Base-by-base conservation (phyloP, 2,329 filamentous ascomycete species). In the Didymella keratinophila region DNA sequence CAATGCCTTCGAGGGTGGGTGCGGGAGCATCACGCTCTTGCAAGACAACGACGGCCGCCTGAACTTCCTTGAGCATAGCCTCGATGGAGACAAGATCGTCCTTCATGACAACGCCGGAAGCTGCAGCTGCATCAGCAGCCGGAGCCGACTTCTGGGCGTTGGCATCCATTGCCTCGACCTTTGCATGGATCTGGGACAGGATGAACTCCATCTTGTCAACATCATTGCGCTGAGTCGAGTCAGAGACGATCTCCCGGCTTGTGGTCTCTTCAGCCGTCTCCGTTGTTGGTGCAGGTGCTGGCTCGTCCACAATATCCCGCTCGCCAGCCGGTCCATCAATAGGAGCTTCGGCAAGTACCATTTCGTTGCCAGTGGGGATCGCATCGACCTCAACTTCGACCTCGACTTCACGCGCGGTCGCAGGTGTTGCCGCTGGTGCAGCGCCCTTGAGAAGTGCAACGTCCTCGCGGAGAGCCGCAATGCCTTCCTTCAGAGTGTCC, bases 121-220 rank as follows among this genome's bases (percentile, higher is more conserved):
- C 52, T 14, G 76, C 67, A 41, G 76, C 52, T 14, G 66, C 41
- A 10, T 67, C 70, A 4, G 67, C 44, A n/a, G 65, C 28, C 50
- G 82, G 78, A 9, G 78, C 76, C 11, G 84, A 79, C 30, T 78
- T 77, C 41, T 81, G 78, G 16, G 82, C 73, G 43, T 79, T 80
- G 6, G 81, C 78, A 62, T 91, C 89, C 69, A 95, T 86, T 7
- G 88, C 84, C 64, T 97, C 93, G 25, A 97, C 86, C 80, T 97
- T 97, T 75, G 88, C 87, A 32, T 91, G 86, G 10, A 98, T 84
- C 70, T 97, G 89, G 0, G 88, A 87, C 65, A 98, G 89, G 58
- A 97, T 83, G 30, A 89, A 81, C 74, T 97, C 95, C 36, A 98
- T 86, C 58, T 91, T 91, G 75, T 94, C 92, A 63, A 97, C 88